These are phyloP conservation scores for Vitis hybrid DNA, from an alignment of 177 flowering plant species.

Conservation along the genomic window DNA sequence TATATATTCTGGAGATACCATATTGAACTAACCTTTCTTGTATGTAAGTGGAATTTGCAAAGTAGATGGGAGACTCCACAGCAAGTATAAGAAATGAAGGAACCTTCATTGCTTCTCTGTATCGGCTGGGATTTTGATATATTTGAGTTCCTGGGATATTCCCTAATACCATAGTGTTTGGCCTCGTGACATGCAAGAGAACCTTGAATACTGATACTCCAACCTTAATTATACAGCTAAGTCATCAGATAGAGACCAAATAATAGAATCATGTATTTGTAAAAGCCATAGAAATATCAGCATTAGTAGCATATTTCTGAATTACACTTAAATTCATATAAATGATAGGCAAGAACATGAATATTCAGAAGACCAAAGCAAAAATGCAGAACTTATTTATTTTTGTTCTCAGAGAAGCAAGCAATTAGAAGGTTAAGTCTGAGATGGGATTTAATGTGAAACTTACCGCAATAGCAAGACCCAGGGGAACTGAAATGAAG, in stretches of 20 bases:
- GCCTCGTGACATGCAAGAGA: slow-evolving; percentile 85
- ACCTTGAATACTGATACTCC: slow-evolving; percentile 92
- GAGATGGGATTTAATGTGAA: background rate
- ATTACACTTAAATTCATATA: background rate
- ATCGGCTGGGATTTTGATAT: slow-evolving; percentile 58
- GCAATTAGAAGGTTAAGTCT: too few species aligned
- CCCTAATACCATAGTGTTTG: slow-evolving; percentile 69
- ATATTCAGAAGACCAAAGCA: background rate
- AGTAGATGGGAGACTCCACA: slow-evolving; percentile 90
- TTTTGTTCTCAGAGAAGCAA: too few species aligned
- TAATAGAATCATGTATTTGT: background rate
- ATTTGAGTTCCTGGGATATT: slow-evolving; percentile 82
- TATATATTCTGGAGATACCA: background rate
- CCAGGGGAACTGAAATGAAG: slow-evolving; percentile 71
- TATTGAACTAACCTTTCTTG: slow-evolving; percentile 74
- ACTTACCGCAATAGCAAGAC: slow-evolving; percentile 63
- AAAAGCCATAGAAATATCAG: too few species aligned
- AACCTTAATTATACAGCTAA: slow-evolving; percentile 48
- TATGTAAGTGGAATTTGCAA: slow-evolving; percentile 80
- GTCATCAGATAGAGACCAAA: background rate
- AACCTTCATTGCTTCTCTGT: slow-evolving; percentile 63
- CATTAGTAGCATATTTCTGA: too few species aligned
- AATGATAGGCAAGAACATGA: too few species aligned
- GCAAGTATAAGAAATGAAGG: slow-evolving; percentile 75
- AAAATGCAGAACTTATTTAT: too few species aligned